Percentiles rank a stretch among this genome's conserved stretches.
These are phyloP conservation scores for Cyanidiococcus yangmingshanensis DNA, from an alignment of 23 red algal species.

Conservation along the genomic window DNA sequence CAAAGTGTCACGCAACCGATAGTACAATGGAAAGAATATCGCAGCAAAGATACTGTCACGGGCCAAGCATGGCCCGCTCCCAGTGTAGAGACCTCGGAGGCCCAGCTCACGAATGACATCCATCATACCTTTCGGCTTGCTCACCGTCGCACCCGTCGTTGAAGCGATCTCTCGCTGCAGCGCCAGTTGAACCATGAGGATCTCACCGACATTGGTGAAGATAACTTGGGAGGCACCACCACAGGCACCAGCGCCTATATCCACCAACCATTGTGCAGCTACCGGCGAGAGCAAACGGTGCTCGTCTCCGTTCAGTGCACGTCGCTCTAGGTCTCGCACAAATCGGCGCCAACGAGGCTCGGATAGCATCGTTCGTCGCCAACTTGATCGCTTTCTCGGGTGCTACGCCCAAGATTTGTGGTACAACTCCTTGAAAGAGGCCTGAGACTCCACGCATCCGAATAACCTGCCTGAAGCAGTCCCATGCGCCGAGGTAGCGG, in stretches of 20 bases:
- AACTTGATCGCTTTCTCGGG: slow-evolving; percentile 19
- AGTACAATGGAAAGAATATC: slow-evolving; percentile 17
- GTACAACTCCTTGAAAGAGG: not conserved
- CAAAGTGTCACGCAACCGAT: not conserved
- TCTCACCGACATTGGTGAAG: slow-evolving; percentile 8
- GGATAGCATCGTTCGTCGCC: not conserved
- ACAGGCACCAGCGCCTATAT: not conserved
- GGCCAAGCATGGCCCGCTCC: not conserved
- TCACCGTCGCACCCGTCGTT: not conserved
- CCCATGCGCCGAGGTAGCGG: not conserved
- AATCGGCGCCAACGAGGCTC: not conserved
- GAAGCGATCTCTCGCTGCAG: slow-evolving; percentile 2
- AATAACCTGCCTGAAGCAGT: slow-evolving; percentile 1
- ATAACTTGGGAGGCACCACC: slow-evolving; percentile 17
- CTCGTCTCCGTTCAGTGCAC: not conserved
- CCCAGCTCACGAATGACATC: slow-evolving; percentile 9
- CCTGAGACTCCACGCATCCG: not conserved
- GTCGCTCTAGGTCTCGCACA: not conserved
- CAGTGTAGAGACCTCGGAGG: slow-evolving; percentile 9
- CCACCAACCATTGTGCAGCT: not conserved
- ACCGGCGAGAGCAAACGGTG: not conserved
- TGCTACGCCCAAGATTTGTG: not conserved
- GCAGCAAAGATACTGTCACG: slow-evolving; percentile 8
- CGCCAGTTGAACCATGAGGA: slow-evolving; percentile 3
- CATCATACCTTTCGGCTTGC: not conserved